A percentile compares a stretch with the other conserved stretches of the same genome.
Conservation (phyloP, 1,284 basidiomycete species). For the Mycosarcoma maydis region DNA sequence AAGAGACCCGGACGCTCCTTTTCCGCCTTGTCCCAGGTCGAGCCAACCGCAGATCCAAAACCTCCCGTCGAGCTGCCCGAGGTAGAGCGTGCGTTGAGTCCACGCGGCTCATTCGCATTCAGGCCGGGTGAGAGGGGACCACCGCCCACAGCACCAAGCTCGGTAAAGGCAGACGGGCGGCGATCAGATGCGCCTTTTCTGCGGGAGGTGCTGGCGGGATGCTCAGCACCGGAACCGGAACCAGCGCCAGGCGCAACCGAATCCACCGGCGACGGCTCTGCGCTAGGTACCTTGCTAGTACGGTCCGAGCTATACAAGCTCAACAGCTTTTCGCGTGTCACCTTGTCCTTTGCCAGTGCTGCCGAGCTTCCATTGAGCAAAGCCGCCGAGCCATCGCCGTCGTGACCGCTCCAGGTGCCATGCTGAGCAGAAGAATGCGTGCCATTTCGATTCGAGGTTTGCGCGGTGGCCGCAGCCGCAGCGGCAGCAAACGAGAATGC, state of each 20-base stretch:
- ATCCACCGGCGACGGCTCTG: conserved; percentile 31
- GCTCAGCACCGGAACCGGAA: conserved; percentile 17
- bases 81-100: conserved; percentile 50
- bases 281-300: conserved; percentile 18
- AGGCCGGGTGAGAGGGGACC: conserved; percentile 35
- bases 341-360: conserved; percentile 38
- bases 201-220: conserved; percentile 36
- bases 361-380: conserved; percentile 28
- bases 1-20: conserved; percentile 55
- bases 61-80: conserved; percentile 33
- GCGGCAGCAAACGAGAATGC: conserved; percentile 61
- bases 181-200: conserved; percentile 36
- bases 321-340: conserved; percentile 48
- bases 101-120: conserved; percentile 37
- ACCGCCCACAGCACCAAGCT: conserved; percentile 23
- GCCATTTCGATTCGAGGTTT: conserved; percentile 24
- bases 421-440: conserved; percentile 17
- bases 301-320: conserved; percentile 58
- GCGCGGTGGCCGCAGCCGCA: conserved; percentile 34
- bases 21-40: conserved; percentile 42
- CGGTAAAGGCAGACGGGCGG: conserved; percentile 32
- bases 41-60: conserved; percentile 25
- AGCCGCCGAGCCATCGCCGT: conserved; percentile 25
- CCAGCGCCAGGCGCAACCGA: conserved; percentile 11
- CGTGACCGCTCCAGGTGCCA: conserved; percentile 9